A percentile compares a stretch with the other conserved stretches of the same genome.
These are phyloP conservation scores for Aspergillus intermedius DNA, from an alignment of 2,329 filamentous ascomycete genomes.

Conservation along the genomic window DNA sequence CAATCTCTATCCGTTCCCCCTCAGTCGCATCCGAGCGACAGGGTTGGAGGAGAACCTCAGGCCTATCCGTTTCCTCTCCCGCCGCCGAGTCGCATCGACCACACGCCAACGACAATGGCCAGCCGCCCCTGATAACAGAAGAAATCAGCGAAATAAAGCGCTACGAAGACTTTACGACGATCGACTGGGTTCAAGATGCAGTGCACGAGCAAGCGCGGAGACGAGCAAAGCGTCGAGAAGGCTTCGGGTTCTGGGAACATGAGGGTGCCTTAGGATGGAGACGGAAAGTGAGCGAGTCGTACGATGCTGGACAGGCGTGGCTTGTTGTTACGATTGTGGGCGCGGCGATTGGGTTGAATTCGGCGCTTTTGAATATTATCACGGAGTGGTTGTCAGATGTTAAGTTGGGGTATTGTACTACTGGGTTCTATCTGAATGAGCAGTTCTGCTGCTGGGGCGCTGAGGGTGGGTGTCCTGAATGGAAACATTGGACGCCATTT, in stretches of 20 bases:
- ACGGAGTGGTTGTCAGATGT: conserved; percentile 96
- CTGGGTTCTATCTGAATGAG: conserved; percentile 94
- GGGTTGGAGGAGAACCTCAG: conserved; percentile 40
- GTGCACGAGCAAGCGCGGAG: conserved; percentile 80
- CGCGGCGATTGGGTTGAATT: conserved; percentile 86
- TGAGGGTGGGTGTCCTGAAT: conserved; percentile 80
- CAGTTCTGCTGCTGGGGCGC: conserved; percentile 97
- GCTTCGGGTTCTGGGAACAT: conserved; percentile 64
- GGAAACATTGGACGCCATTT: conserved; percentile 81
- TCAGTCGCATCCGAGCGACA: conserved; percentile 28
- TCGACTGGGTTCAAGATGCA: conserved; percentile 97
- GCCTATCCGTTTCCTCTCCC: conserved; percentile 47
- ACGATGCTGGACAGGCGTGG: conserved; percentile 96
- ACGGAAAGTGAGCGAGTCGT: conserved; percentile 73
- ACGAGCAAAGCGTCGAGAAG: conserved; percentile 65
- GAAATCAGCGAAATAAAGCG: conserved; percentile 97
- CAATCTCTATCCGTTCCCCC: conserved; percentile 23
- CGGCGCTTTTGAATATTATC: conserved; percentile 86
- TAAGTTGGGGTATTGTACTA: conserved; percentile 92
- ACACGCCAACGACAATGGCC: conserved; percentile 44
- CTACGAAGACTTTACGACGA: conserved; percentile 96
- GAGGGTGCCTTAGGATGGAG: conserved; percentile 69
- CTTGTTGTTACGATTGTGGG: conserved; percentile 92
- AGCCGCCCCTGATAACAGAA: conserved; percentile 71
- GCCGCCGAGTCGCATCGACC: conserved; percentile 51